Conservation (phyloP, 805 yeast species). For the Pichia californica region DNA sequence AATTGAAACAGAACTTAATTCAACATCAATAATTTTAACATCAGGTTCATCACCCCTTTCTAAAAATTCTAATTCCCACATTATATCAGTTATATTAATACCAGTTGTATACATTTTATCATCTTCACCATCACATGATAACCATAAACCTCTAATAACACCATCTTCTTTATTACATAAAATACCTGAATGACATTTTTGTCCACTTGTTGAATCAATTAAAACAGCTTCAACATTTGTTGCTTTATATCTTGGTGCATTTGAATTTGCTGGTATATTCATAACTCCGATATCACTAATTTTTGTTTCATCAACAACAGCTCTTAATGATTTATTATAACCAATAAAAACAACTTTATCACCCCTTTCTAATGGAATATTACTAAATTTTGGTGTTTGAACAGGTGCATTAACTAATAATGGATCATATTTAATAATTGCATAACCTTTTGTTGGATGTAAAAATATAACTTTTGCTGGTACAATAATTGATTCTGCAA, state of each 20-base stretch:
- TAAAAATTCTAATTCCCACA: slow-evolving; percentile 48
- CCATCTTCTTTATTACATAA: slow-evolving; percentile 67
- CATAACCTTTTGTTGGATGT: slow-evolving; percentile 85
- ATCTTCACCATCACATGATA: slow-evolving; percentile 74
- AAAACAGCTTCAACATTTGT: slow-evolving; percentile 74
- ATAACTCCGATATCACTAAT: slow-evolving; percentile 73
- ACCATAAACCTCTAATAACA: slow-evolving; percentile 76
- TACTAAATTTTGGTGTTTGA: slow-evolving; percentile 56
- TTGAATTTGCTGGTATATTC: slow-evolving; percentile 61
- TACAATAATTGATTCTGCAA: slow-evolving; percentile 79
- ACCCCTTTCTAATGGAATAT: slow-evolving; percentile 59
- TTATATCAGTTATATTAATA: slow-evolving; percentile 63
- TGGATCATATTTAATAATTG: slow-evolving; percentile 79
- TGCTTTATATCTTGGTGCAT: slow-evolving; percentile 77
- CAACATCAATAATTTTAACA: slow-evolving; percentile 70
- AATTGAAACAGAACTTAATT: slow-evolving; percentile 60
- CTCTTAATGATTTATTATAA: slow-evolving; percentile 60
- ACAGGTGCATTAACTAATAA: slow-evolving; percentile 63
- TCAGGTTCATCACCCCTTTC: slow-evolving; percentile 45
- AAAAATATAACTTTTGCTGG: slow-evolving; percentile 76
- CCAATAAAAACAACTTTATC: slow-evolving; percentile 77
- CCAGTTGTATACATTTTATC: slow-evolving; percentile 67
- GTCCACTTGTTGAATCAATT: slow-evolving; percentile 64
- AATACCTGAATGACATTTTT: slow-evolving; percentile 71
- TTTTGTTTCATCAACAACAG: slow-evolving; percentile 66